Conservation (phyloP, 306 rosid genomes). For the Gleditsia sinensis region DNA sequence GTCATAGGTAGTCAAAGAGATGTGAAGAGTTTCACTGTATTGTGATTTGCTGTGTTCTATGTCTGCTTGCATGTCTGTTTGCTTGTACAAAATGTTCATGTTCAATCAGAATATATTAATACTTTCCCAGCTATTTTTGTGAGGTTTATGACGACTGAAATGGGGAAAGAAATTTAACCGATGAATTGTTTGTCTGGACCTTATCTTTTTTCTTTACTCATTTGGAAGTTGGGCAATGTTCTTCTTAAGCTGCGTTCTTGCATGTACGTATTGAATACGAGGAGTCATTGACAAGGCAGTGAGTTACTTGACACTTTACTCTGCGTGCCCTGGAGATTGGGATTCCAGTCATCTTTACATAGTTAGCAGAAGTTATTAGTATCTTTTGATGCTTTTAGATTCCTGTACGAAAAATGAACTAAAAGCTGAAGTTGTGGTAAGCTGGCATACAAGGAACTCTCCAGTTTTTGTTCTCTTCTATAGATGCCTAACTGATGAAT, state of each 20-base stretch:
- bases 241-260: not conserved
- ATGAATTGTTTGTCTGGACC: not conserved
- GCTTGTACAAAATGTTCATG: conserved; percentile 1
- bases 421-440: not conserved
- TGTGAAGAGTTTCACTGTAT: conserved; percentile 28
- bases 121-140: conserved; percentile 5
- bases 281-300: not conserved
- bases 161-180: not conserved
- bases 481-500: too few relatives aligned
- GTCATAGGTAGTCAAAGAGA: conserved; percentile 10
- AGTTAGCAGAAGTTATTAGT: not conserved
- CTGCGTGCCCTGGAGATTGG: not conserved
- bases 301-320: not conserved
- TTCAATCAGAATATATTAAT: conserved; percentile 4
- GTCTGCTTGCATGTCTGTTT: not conserved
- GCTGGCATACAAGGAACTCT: too few relatives aligned
- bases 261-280: conserved; percentile 6
- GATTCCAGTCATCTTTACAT: not conserved
- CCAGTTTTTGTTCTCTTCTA: too few relatives aligned
- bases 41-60: conserved; percentile 21
- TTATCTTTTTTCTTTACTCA: not conserved
- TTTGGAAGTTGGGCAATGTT: not conserved
- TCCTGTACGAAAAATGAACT: not conserved
- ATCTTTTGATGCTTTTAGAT: not conserved
- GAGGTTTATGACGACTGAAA: conserved; percentile 19